phyloP scores from a whole-genome alignment of 768 basidiomycete species.

The Suillus alpinus region DNA sequence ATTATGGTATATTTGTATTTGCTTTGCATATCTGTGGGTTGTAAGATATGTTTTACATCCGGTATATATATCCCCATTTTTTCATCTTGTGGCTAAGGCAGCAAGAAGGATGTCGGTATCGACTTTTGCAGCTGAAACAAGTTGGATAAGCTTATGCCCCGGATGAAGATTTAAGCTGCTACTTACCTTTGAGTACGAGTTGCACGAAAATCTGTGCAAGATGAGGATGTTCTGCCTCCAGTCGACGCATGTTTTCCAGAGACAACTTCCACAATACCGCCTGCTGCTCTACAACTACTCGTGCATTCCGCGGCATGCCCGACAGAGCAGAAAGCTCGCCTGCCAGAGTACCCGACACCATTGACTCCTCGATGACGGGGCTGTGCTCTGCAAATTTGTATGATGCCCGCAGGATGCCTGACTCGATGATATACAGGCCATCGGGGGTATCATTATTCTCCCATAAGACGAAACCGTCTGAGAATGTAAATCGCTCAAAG shows the following conservation, averaged over 20 bases:
- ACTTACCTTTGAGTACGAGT: conserved; percentile 72
- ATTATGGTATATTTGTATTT: background rate
- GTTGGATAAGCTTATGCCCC: background rate
- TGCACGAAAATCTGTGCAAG: conserved; percentile 64
- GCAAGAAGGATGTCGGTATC: conserved; percentile 62
- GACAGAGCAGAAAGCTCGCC: conserved; percentile 89
- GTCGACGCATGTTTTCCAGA: conserved; percentile 46
- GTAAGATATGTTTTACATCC: background rate
- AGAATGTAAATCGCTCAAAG: conserved; percentile 59
- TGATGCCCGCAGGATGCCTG: conserved; percentile 78
- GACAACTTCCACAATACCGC: conserved; percentile 83
- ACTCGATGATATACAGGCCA: conserved; percentile 86
- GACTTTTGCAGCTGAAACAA: conserved; percentile 53
- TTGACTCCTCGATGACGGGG: conserved; percentile 75
- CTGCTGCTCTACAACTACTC: conserved; percentile 75
- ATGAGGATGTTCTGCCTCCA: conserved; percentile 69
- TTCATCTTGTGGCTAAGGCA: conserved; percentile 46
- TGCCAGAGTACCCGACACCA: conserved; percentile 91
- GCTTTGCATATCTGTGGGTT: background rate
- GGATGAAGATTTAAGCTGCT: background rate
- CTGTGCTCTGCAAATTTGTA: conserved; percentile 76
- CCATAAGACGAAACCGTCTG: conserved; percentile 69
- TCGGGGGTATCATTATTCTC: conserved; percentile 71
- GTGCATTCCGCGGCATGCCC: conserved; percentile 77
- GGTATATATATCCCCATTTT: background rate